phyloP scores from a whole-genome alignment of 345 rosid genomes.

The Fremontodendron californicum region DNA sequence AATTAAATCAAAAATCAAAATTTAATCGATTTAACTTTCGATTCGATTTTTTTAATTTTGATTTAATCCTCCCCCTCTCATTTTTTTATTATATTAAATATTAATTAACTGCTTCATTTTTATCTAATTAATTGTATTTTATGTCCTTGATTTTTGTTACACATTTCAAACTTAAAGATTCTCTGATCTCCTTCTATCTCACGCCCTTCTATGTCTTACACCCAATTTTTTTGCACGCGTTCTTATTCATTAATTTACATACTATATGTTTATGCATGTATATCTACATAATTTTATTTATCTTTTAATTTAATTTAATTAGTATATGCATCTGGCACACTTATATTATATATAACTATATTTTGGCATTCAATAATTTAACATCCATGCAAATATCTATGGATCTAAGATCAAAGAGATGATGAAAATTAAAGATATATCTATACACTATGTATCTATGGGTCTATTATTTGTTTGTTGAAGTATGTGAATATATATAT shows the following conservation, averaged over 20 bases:
- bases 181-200: not conserved
- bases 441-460: not conserved
- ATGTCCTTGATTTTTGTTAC: not conserved
- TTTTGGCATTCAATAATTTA: no score
- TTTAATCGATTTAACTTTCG: no score
- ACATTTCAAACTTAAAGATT: not conserved
- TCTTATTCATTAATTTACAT: not conserved
- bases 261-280: not conserved
- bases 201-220: not conserved
- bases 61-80: no score
- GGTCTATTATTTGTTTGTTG: not conserved
- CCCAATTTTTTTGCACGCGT: not conserved
- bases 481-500: not conserved
- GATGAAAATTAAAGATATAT: no score
- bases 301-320: no score
- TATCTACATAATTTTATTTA: not conserved
- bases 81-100: not conserved
- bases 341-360: no score
- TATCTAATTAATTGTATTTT: not conserved
- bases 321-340: not conserved
- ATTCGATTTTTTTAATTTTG: no score
- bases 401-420: no score
- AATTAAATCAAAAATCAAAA: no score
- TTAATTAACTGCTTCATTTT: not conserved
- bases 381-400: no score